Evolutionary conservation across 495 filamentous ascomycete species (phyloP), one percentile per base, ranked within the genome.

Genomic region (Lepraria neglecta): DNA sequence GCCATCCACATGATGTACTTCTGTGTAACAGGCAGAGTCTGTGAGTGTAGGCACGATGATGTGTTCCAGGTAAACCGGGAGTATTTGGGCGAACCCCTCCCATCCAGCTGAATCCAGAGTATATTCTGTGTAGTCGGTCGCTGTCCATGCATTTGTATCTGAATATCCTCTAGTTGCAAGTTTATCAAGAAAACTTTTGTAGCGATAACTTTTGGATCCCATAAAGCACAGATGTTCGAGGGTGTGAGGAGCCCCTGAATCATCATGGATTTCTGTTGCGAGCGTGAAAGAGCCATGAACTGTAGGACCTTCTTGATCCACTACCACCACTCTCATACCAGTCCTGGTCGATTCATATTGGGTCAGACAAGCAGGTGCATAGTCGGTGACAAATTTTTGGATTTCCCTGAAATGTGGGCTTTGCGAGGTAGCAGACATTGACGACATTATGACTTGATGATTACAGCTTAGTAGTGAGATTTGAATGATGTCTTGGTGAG

Each of bases 211-310:
- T 71, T 89, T 91, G 30, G 94, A 97, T 11, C 94, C 94, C 94
- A 97, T 97, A 72, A 99, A 99, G 66, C 90, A 83, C 12, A 99
- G 77, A 77, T 99, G 94, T 77, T 99, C 94, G 31, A 99, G 77
- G 1, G 94, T 99, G 71, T 97, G 94, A 3, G 94, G 94, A 7
- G 94, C 86, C 19, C 94, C 94, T 7, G 92, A 96, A 70, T 97
- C 91, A 73, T 97, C 94, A 64, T 94, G 87, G 66, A 99, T 96
- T 73, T 99, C 94, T 10, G 95, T 99, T 31, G 95, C 94, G 50
- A 99, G 81, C 47, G 92, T 83, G 73, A 99, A 97, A 72, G 91
- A 95, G 14, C 94, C 95, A 62, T 90, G 85, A 56, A 98, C 82
- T 71, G 96, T 99, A 11, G 94, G 94, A 5, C 94, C 91, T 70